phyloP scores from a whole-genome alignment of 371 early-diverging fungal genomes.

The Apophysomyces sp. region DNA sequence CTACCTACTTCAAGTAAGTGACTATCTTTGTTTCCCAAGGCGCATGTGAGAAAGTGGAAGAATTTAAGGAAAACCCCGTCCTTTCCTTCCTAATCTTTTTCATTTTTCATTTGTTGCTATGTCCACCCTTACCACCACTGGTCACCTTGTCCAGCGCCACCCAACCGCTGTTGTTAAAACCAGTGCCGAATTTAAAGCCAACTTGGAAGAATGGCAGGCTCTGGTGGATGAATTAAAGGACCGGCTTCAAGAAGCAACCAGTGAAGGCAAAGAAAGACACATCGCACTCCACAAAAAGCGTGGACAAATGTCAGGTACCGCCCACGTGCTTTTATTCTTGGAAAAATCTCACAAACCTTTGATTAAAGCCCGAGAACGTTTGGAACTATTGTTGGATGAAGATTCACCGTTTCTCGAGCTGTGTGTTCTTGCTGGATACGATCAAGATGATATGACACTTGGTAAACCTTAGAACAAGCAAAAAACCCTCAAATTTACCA shows the following conservation, averaged over 20 bases:
- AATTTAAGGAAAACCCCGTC: neutral
- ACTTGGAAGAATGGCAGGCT: conserved; percentile 57
- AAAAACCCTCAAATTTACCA: neutral
- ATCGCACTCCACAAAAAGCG: conserved; percentile 62
- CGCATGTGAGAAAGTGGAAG: neutral
- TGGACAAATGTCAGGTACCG: conserved; percentile 62
- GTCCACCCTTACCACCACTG: conserved; percentile 32
- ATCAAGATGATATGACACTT: conserved; percentile 69
- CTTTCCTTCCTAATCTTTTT: conserved; percentile 1
- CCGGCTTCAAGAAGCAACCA: conserved; percentile 56
- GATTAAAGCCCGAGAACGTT: conserved; percentile 58
- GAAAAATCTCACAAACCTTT: neutral
- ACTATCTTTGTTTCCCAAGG: neutral
- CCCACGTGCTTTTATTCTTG: neutral
- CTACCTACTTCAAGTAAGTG: neutral
- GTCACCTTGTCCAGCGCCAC: conserved; percentile 41
- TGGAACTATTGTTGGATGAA: conserved; percentile 69
- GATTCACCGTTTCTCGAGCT: conserved; percentile 78
- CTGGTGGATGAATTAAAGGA: conserved; percentile 56
- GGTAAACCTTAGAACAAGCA: conserved; percentile 22
- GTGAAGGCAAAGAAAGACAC: conserved; percentile 59
- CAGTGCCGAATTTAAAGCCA: conserved; percentile 55
- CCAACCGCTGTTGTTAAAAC: conserved; percentile 33
- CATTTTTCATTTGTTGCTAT: conserved; percentile 11
- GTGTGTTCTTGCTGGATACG: conserved; percentile 68